Evolutionary conservation across 805 yeast species (phyloP).

Genomic region (Wickerhamiella australiensis): DNA sequence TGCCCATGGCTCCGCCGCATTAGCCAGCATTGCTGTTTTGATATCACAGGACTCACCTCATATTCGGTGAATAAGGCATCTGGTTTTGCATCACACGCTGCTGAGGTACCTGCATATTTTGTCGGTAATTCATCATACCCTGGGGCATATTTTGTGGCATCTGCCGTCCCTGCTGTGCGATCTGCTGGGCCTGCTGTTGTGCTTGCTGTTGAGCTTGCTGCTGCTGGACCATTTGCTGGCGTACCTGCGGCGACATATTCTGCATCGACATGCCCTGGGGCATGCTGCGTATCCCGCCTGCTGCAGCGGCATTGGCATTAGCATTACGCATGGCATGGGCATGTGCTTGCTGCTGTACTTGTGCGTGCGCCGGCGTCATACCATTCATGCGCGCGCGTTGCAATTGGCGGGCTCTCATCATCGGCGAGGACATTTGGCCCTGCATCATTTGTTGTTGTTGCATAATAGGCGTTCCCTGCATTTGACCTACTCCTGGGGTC

Average conservation of each 20-base stretch:
- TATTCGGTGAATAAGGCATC: conserved; percentile 12
- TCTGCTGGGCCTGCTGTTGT: not conserved
- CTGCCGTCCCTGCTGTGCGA: not conserved
- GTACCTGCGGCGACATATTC: conserved; percentile 1
- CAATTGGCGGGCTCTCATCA: conserved; percentile 2
- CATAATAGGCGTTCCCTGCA: not conserved
- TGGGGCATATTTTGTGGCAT: not conserved
- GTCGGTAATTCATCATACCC: conserved; percentile 5
- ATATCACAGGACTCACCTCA: conserved; percentile 8
- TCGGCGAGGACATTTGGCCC: conserved; percentile 4
- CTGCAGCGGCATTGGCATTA: not conserved
- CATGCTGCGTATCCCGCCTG: not conserved
- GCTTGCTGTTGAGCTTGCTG: not conserved
- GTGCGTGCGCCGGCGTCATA: conserved; percentile 14
- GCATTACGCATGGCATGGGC: conserved; percentile 14
- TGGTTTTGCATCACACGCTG: conserved; percentile 9
- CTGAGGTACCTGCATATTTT: conserved; percentile 7
- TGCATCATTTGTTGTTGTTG: conserved; percentile 15
- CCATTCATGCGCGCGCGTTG: conserved; percentile 10
- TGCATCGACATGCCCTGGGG: conserved; percentile 1
- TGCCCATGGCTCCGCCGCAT: no score
- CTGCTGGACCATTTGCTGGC: not conserved
- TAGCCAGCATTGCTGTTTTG: no score
- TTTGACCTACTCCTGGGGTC: not conserved
- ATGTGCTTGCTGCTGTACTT: conserved; percentile 15